phyloP scores from a whole-genome alignment of 805 yeast species.

The Teunomyces tritomae region DNA sequence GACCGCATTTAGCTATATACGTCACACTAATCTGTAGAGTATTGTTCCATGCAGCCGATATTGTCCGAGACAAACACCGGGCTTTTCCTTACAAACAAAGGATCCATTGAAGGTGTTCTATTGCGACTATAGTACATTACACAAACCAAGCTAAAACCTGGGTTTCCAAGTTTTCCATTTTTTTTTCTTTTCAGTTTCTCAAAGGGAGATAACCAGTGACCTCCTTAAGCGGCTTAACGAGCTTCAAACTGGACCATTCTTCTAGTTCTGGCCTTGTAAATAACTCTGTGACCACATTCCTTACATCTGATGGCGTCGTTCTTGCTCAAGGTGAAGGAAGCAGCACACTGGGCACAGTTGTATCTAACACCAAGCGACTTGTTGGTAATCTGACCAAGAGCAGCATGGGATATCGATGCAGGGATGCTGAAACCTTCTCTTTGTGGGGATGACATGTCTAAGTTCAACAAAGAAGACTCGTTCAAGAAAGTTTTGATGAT shows the following conservation, averaged over 20 bases:
- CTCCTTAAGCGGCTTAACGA: slow-evolving; percentile 18
- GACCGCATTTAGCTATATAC: not conserved
- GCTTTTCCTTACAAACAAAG: not conserved
- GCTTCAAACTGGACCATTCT: slow-evolving; percentile 74
- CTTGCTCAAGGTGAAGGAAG: slow-evolving; percentile 80
- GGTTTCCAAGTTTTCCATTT: no score
- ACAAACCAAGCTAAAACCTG: not conserved
- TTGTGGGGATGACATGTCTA: slow-evolving; percentile 45
- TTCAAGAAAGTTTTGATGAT: slow-evolving; percentile 3
- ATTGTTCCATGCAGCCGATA: not conserved
- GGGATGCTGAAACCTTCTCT: slow-evolving; percentile 91
- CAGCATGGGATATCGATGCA: slow-evolving; percentile 66
- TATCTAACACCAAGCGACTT: slow-evolving; percentile 82
- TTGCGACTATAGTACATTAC: slow-evolving; percentile 1
- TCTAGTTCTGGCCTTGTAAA: slow-evolving; percentile 95
- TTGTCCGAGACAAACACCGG: not conserved
- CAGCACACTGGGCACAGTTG: slow-evolving; percentile 95
- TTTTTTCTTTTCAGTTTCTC: no score
- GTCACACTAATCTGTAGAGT: not conserved
- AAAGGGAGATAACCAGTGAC: no score
- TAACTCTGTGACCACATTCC: slow-evolving; percentile 97
- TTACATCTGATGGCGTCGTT: slow-evolving; percentile 97
- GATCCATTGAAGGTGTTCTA: not conserved
- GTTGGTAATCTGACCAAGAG: slow-evolving; percentile 72
- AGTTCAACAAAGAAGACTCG: not conserved